phyloP scores from a whole-genome alignment of 441 rosid genomes.

The Mallotus japonicus region DNA sequence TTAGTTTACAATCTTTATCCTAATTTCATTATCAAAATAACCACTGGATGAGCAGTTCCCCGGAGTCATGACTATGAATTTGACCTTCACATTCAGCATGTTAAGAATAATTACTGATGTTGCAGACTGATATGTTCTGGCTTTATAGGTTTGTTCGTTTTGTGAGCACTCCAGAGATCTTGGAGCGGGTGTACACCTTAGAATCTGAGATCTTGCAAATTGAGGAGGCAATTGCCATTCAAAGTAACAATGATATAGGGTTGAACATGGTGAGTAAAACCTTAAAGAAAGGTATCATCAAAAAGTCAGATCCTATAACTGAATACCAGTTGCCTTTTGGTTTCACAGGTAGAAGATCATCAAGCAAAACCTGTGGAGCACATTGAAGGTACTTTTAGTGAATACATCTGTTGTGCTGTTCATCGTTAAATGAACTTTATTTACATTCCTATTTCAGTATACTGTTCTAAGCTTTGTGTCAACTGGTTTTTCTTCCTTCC shows the following conservation, averaged over 20 bases:
- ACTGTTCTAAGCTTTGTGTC: background rate
- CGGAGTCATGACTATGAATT: background rate
- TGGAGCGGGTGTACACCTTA: slow-evolving; percentile 74
- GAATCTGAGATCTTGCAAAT: slow-evolving; percentile 97
- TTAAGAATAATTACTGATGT: background rate
- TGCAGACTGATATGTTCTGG: slow-evolving; percentile 20
- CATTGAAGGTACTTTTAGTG: slow-evolving; percentile 59
- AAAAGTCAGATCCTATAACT: slow-evolving; percentile 8
- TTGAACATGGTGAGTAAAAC: slow-evolving; percentile 49
- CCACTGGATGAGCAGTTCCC: background rate
- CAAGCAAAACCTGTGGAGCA: slow-evolving; percentile 45
- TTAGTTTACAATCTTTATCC: background rate
- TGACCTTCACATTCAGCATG: background rate
- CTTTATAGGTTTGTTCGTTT: slow-evolving; percentile 91
- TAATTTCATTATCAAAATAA: background rate
- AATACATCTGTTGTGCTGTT: background rate
- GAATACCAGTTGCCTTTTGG: slow-evolving; percentile 19
- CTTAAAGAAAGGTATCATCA: slow-evolving; percentile 17
- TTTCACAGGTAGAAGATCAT: slow-evolving; percentile 54
- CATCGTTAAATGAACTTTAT: background rate
- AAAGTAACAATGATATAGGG: slow-evolving; percentile 60
- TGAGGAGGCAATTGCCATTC: slow-evolving; percentile 81
- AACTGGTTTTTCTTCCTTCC: background rate
- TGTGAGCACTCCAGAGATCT: slow-evolving; percentile 89
- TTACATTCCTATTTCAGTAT: background rate